phyloP scores from a whole-genome alignment of 768 basidiomycete genomes.

The Tubosaeta sp. region DNA sequence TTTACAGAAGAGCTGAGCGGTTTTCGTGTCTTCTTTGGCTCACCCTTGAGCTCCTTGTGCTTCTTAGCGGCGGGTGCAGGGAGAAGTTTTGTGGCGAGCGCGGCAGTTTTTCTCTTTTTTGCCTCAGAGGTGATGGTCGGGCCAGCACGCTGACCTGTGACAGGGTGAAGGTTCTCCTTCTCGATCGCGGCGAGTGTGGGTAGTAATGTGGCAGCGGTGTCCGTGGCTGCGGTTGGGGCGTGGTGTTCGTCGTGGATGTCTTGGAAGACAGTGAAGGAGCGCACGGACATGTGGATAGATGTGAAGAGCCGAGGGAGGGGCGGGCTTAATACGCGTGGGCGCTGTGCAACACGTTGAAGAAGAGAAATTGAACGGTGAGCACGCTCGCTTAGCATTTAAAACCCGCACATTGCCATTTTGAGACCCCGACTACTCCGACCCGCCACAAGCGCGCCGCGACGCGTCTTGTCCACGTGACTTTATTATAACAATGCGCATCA shows the following conservation, averaged over 20 bases:
- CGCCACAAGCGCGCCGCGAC: constrained; percentile 21
- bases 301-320: not conserved
- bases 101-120: constrained; percentile 65
- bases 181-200: constrained; percentile 43
- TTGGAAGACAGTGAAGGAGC: constrained; percentile 62
- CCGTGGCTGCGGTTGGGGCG: constrained; percentile 20
- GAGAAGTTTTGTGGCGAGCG: constrained; percentile 51
- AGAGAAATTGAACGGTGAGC: constrained; percentile 17
- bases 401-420: constrained; percentile 24
- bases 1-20: constrained; percentile 29
- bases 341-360: constrained; percentile 33
- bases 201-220: constrained; percentile 30
- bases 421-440: constrained; percentile 33
- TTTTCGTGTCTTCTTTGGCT: constrained; percentile 59
- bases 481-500: constrained; percentile 1
- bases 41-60: constrained; percentile 41
- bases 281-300: constrained; percentile 44
- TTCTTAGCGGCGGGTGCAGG: constrained; percentile 37
- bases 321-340: constrained; percentile 14
- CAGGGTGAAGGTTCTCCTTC: constrained; percentile 78
- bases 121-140: constrained; percentile 31
- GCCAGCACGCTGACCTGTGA: constrained; percentile 62
- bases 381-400: constrained; percentile 31
- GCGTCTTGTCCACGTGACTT: constrained; percentile 27
- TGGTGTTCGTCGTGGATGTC: constrained; percentile 34